Evolutionary conservation across 768 basidiomycete genomes (phyloP).

Genomic region (Pleurotus cornucopiae): DNA sequence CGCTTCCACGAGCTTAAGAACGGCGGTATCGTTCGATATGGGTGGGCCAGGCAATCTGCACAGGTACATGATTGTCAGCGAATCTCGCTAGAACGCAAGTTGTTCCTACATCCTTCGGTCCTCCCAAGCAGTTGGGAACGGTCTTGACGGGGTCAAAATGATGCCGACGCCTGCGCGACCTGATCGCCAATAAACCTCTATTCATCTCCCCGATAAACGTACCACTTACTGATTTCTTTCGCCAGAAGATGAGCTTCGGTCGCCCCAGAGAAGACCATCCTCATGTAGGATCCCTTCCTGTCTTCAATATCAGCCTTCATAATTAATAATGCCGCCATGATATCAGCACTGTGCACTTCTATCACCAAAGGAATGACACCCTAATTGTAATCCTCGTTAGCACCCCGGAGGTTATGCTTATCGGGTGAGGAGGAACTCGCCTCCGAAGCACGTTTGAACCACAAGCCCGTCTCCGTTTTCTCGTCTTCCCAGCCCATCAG

Average conservation of each 20-base stretch:
- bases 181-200: conserved; percentile 13
- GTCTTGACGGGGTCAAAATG: conserved; percentile 50
- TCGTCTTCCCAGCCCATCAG: conserved; percentile 49
- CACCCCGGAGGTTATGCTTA: background rate
- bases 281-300: conserved; percentile 51
- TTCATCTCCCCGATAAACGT: too few species aligned
- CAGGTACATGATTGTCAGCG: background rate
- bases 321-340: conserved; percentile 65
- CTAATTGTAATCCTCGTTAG: conserved; percentile 23
- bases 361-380: conserved; percentile 66
- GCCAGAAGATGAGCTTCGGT: conserved; percentile 66
- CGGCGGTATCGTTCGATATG: conserved; percentile 55
- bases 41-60: conserved; percentile 71
- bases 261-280: conserved; percentile 60
- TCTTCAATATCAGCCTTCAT: conserved; percentile 67
- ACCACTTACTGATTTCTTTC: conserved; percentile 49
- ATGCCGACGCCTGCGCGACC: conserved; percentile 47
- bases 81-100: background rate
- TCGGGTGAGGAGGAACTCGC: conserved; percentile 21
- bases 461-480: conserved; percentile 44
- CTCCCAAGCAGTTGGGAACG: conserved; percentile 76
- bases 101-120: conserved; percentile 52
- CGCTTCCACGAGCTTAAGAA: conserved; percentile 58
- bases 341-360: conserved; percentile 64
- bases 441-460: conserved; percentile 56